Evolutionary conservation across 2,329 filamentous ascomycete species (phyloP).

Genomic region (Geosmithia morbida): DNA sequence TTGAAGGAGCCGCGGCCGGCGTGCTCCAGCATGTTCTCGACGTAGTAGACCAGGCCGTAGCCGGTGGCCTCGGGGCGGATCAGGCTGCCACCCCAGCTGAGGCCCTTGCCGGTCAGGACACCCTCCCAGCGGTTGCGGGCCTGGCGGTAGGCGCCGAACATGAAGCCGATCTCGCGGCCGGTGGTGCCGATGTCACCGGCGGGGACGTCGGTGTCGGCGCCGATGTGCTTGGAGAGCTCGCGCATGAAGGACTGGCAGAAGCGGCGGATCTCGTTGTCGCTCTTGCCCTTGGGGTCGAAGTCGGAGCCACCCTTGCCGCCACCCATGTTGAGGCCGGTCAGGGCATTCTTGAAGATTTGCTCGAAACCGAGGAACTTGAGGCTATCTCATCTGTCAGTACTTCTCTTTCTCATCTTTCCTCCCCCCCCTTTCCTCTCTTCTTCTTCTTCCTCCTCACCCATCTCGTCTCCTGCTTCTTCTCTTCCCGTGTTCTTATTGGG

Average conservation of each 20-base stretch:
- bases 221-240: conserved; percentile 90
- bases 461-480: no score
- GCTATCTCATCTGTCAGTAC: conserved; percentile 21
- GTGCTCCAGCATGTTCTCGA: conserved; percentile 88
- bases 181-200: conserved; percentile 94
- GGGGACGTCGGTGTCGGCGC: conserved; percentile 88
- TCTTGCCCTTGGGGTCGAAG: conserved; percentile 98
- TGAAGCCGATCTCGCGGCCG: conserved; percentile 81
- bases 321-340: conserved; percentile 79
- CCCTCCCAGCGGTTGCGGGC: conserved; percentile 88
- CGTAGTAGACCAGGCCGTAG: conserved; percentile 93
- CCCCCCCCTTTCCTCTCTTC: not conserved
- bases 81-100: conserved; percentile 80
- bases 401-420: conserved; percentile 14
- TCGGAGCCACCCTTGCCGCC: conserved; percentile 96
- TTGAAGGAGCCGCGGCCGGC: conserved; percentile 73
- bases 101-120: conserved; percentile 90
- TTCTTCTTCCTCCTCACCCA: no score
- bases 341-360: conserved; percentile 99
- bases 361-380: conserved; percentile 98
- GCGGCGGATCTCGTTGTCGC: conserved; percentile 89
- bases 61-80: conserved; percentile 96
- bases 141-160: conserved; percentile 89
- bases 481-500: no score
- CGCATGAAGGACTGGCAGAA: conserved; percentile 97